Conservation (phyloP, 345 rosid species). For the Salix suchowensis region DNA sequence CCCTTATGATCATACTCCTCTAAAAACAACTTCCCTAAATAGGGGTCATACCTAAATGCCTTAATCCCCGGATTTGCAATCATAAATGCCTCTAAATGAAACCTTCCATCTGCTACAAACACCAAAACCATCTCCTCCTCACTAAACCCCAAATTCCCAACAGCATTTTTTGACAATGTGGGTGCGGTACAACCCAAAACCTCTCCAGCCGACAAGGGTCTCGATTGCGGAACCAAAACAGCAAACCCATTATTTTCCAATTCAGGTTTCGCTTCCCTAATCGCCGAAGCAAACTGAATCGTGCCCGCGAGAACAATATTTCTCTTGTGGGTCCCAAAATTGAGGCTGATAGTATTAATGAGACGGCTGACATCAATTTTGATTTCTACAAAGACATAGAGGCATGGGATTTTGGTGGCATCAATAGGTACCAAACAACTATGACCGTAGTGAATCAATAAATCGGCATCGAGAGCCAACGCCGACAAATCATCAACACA, state of each 20-base stretch:
- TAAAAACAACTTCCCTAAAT: slow-evolving; percentile 63
- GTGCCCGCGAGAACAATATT: slow-evolving; percentile 71
- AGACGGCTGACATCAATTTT: slow-evolving; percentile 56
- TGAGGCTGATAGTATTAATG: slow-evolving; percentile 47
- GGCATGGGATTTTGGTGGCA: slow-evolving; percentile 68
- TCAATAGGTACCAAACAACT: slow-evolving; percentile 89
- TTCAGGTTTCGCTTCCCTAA: slow-evolving; percentile 76
- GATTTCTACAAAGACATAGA: slow-evolving; percentile 89
- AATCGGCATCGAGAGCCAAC: slow-evolving; percentile 64
- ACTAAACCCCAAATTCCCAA: neutral
- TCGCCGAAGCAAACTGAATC: slow-evolving; percentile 78
- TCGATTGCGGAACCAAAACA: slow-evolving; percentile 83
- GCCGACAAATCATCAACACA: slow-evolving; percentile 89
- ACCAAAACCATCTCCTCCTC: slow-evolving; percentile 40
- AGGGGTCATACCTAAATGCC: slow-evolving; percentile 80
- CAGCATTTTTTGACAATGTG: slow-evolving; percentile 21
- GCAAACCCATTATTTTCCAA: slow-evolving; percentile 57
- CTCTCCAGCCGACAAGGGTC: slow-evolving; percentile 77
- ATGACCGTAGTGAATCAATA: slow-evolving; percentile 87
- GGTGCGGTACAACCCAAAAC: slow-evolving; percentile 90
- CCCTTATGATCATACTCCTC: slow-evolving; percentile 95
- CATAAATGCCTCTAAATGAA: slow-evolving; percentile 88
- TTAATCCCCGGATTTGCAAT: slow-evolving; percentile 73
- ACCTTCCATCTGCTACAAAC: slow-evolving; percentile 90
- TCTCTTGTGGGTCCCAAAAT: slow-evolving; percentile 24